These are phyloP conservation scores for Rhodomyrtus psidioides DNA, from an alignment of 441 rosid species.

Conservation along the genomic window DNA sequence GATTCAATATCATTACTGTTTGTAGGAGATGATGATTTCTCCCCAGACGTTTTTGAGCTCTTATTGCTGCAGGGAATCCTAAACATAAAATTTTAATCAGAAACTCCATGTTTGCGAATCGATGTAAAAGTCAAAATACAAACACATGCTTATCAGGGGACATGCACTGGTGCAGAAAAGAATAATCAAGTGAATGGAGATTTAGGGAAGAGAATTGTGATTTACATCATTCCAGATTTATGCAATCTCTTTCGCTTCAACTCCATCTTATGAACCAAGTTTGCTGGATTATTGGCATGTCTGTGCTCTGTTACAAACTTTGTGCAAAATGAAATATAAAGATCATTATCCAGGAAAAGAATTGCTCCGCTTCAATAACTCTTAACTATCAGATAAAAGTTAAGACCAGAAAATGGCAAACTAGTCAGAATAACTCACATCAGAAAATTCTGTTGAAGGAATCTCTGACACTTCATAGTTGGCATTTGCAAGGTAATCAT, in stretches of 20 bases:
- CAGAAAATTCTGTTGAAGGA: constrained; percentile 20
- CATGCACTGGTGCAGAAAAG: background rate
- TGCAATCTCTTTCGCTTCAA: constrained; percentile 34
- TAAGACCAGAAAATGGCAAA: background rate
- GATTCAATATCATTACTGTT: constrained; percentile 5
- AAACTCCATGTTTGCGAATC: background rate
- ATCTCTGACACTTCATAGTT: constrained; percentile 35
- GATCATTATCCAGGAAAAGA: background rate
- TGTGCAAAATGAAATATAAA: constrained; percentile 20
- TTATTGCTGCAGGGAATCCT: constrained; percentile 16
- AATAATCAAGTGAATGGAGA: background rate
- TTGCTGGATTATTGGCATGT: constrained; percentile 20
- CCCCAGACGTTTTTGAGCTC: constrained; percentile 12
- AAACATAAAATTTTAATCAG: background rate
- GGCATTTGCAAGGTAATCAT: constrained; percentile 36
- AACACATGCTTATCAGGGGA: background rate
- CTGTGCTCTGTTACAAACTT: constrained; percentile 26
- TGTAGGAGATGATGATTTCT: constrained; percentile 15
- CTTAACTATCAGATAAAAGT: background rate
- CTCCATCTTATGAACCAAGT: constrained; percentile 18
- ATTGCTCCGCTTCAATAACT: background rate
- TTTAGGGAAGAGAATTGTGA: background rate
- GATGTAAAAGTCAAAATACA: background rate
- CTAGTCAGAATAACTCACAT: constrained; percentile 33
- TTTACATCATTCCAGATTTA: constrained; percentile 28